Percentiles rank a stretch among this genome's conserved stretches.
Evolutionary conservation across 176 grass and related monocot genomes (phyloP).

Genomic region (Echinochloa phyllopogon): DNA sequence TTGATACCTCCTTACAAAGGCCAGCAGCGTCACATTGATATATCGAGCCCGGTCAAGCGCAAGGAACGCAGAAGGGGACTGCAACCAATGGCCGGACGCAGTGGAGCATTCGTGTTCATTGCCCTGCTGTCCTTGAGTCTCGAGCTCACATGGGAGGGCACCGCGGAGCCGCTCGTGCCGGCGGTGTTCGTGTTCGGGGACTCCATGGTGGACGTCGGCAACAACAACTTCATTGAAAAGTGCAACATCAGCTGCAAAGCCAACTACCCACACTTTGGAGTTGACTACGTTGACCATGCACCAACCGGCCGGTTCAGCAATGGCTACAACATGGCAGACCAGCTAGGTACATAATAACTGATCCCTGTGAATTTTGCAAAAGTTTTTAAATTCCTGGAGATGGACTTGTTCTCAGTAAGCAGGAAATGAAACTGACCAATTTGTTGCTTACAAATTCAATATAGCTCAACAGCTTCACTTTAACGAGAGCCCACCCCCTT

Average conservation of each 20-base stretch:
- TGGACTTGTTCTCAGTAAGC: not conserved
- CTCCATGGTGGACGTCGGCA: constrained; percentile 85
- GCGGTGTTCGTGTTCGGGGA: constrained; percentile 91
- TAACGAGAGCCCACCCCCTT: constrained; percentile 68
- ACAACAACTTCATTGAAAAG: constrained; percentile 68
- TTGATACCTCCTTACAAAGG: not conserved
- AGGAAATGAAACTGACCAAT: not conserved
- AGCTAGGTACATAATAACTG: constrained; percentile 53
- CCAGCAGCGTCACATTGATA: not conserved
- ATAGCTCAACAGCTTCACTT: constrained; percentile 67
- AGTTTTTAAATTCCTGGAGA: not conserved
- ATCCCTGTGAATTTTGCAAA: not conserved
- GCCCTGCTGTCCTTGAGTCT: constrained; percentile 44
- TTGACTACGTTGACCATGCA: constrained; percentile 54
- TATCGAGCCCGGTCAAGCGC: not conserved
- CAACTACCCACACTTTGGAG: constrained; percentile 58
- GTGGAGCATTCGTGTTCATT: constrained; percentile 6
- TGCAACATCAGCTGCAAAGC: constrained; percentile 38
- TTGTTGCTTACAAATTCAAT: not conserved
- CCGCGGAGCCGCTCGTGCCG: constrained; percentile 41
- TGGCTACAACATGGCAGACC: constrained; percentile 76
- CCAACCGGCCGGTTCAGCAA: constrained; percentile 94
- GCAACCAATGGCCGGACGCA: not conserved
- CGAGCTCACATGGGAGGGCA: not conserved
- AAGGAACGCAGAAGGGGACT: not conserved